Evolutionary conservation across 768 basidiomycete species (phyloP), one percentile per base, ranked within the genome.

Genomic region (Kwoniella sp.): DNA sequence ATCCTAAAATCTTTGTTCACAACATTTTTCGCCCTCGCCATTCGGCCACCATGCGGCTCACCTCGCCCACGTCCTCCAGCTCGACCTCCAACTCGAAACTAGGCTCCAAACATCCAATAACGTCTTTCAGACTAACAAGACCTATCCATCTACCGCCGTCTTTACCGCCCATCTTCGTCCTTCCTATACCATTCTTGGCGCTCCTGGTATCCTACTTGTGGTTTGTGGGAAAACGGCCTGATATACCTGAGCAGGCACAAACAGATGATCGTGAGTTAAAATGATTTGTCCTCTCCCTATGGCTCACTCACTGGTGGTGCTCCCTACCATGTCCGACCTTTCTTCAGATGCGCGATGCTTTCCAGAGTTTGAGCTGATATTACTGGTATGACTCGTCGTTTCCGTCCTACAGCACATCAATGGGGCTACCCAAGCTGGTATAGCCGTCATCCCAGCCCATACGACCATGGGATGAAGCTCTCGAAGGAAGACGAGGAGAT

Each of bases 401-500:
- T 53, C 12, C 37, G 20, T 26, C 23, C n/a, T 13, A 45, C 34
- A 65, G 63, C 63, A 8, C 63, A 65, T 38, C 52, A 55, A 37
- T 66, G 59, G 58, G 65, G 65, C 0, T 66, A 61, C 34, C 65
- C 65, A 12, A 51, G 30, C 37, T 66, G 65, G 65, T 66, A 66
- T 25, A 58, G 65, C 28, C n/a, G 55, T 25, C 20, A 29, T 12
- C 22, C 52, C 1, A 60, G 26, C 9, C 65, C 65, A 26, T 66
- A 48, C 23, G 65, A 66, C 34, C 52, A 47, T 22, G 30, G 29
- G 8, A n/a, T 53, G 23, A 38, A 30, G 26, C 25, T 25, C 8
- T n/a, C 31, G 26, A 22, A 5, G 37, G 57, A 58, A n/a, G 51
- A 65, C 13, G 57, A 65, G 22, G 57, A 59, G 25, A 25, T 51